Percentiles rank a stretch among this genome's conserved stretches.
These are phyloP conservation scores for Alternaria hordeiaustralica DNA, from an alignment of 2,329 filamentous ascomycete genomes.

Conservation along the genomic window DNA sequence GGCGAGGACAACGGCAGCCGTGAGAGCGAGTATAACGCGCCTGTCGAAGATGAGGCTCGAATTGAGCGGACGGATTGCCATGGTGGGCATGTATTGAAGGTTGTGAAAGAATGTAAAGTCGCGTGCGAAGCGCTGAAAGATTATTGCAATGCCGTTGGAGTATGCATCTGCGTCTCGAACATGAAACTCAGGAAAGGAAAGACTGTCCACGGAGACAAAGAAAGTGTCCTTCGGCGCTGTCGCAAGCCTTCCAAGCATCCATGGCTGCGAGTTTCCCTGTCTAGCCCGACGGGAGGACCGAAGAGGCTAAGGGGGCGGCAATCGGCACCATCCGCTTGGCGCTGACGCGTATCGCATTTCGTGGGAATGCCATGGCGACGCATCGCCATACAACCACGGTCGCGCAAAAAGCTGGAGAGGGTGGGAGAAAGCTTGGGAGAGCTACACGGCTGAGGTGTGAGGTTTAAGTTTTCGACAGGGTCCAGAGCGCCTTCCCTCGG, in stretches of 20 bases:
- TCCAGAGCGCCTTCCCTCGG: not conserved
- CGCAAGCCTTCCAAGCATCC: constrained; percentile 10
- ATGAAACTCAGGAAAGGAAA: not conserved
- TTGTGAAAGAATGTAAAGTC: constrained; percentile 12
- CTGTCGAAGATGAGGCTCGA: constrained; percentile 38
- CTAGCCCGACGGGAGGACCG: constrained; percentile 15
- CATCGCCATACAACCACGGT: not conserved
- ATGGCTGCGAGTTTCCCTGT: constrained; percentile 14
- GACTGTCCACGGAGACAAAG: not conserved
- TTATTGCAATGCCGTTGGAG: constrained; percentile 1
- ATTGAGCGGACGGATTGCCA: constrained; percentile 31
- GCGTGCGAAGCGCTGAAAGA: not conserved
- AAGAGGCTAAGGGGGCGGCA: constrained; percentile 28
- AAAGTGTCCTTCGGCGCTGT: constrained; percentile 4
- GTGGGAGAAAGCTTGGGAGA: not conserved
- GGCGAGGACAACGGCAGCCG: constrained; percentile 26
- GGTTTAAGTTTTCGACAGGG: not conserved
- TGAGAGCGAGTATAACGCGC: constrained; percentile 30
- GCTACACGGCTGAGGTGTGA: not conserved
- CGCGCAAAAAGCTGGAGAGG: not conserved
- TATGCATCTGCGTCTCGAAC: constrained; percentile 21
- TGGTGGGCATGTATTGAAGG: constrained; percentile 6
- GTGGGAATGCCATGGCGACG: not conserved
- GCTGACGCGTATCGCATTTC: constrained; percentile 26
- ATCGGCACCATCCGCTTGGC: constrained; percentile 28